Base-by-base conservation (phyloP, 176 grass and related monocot genomes). In the Eragrostis nindensis region DNA sequence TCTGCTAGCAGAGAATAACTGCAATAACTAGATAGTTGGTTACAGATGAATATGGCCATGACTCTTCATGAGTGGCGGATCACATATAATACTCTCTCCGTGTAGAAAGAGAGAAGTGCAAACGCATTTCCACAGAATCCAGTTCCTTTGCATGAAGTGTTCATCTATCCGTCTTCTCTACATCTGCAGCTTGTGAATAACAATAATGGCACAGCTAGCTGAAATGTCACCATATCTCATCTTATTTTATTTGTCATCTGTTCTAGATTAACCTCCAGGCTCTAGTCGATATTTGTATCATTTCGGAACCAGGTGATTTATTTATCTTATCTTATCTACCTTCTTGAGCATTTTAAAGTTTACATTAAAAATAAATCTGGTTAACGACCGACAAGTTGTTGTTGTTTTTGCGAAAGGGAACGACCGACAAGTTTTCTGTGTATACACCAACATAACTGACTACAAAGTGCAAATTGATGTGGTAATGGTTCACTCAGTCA, bases 91-190 rank as follows among this genome's bases (percentile, higher is more conserved):
- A 71, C 14, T 79, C 55, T 43, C 32, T 38, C 72, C 18, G 1
- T 76, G 55, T 78, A 53, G 67, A 80, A 79, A 86, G 59, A n/a
- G n/a, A 21, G 57, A 9, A 27, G 21, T 21, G 47, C 69, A 85
- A 85, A 63, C 43, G 66, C 65, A 46, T 85, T 55, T 65, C 67
- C 68, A 66, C 49, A 43, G 76, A 80, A 86, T 64, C 68, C 47
- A 56, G 25, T 73, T 79, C 83, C 36, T 73, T 73, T 70, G 68
- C 68, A 36, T 73, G 17, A 19, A 32, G 9, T 24, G 36, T 39
- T 68, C 27, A 43, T 73, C 36, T 15, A 22, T 64, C 46, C 6
- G 57, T 46, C 1, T 1, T 29, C 41, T 39, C n/a, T 38, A 42
- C 19, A 42, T 29, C 19, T 60, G 16, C 57, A 61, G 57, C 15